Percentiles rank a stretch among this genome's conserved stretches.
Evolutionary conservation across 1,284 basidiomycete genomes (phyloP).

Genomic region (Chalciporus sp.): DNA sequence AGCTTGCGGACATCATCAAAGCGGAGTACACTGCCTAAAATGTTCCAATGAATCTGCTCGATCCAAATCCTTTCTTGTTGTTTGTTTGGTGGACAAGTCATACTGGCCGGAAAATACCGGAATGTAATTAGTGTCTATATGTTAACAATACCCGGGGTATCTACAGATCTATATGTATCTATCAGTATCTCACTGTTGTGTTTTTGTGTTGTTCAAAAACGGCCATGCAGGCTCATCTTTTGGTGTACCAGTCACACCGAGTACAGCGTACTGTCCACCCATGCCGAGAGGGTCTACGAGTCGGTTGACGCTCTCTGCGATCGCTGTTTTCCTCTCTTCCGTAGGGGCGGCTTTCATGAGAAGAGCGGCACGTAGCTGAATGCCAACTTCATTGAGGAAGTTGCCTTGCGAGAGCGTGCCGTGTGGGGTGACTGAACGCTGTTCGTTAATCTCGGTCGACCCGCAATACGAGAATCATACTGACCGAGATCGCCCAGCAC

Average conservation of each 20-base stretch:
- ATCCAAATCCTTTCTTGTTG: background rate
- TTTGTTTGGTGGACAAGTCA: background rate
- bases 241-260: constrained; percentile 48
- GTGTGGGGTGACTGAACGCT: constrained; percentile 44
- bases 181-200: background rate
- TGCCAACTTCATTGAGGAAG: constrained; percentile 75
- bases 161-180: background rate
- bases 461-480: constrained; percentile 22
- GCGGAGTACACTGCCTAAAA: constrained; percentile 16
- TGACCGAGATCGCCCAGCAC: constrained; percentile 67
- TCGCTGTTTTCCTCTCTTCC: constrained; percentile 50
- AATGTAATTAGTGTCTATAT: background rate
- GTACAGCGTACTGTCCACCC: constrained; percentile 66
- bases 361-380: constrained; percentile 60
- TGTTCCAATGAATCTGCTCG: background rate
- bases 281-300: constrained; percentile 66
- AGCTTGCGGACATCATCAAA: constrained; percentile 63
- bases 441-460: background rate
- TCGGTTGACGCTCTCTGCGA: constrained; percentile 52
- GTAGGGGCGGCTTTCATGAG: constrained; percentile 49
- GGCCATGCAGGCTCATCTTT: constrained; percentile 28
- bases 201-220: constrained; percentile 18
- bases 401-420: constrained; percentile 70
- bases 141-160: background rate
- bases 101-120: background rate